Evolutionary conservation across 2,329 filamentous ascomycete species (phyloP).

Genomic region (Fusarium phyllophilum): DNA sequence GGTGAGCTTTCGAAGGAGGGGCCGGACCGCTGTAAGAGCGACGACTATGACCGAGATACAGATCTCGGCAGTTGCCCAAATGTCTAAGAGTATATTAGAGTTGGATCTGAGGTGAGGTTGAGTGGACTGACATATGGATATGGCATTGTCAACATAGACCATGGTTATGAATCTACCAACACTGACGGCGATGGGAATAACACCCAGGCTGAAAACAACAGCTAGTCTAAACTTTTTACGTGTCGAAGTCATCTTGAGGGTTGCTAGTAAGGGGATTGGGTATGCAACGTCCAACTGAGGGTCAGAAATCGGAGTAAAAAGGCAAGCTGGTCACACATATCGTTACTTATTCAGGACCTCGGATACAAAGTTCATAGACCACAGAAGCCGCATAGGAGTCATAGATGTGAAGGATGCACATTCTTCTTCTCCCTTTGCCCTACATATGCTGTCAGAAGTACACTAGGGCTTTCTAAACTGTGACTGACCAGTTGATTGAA

Average conservation of each 20-base stretch:
- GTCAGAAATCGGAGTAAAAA: background rate
- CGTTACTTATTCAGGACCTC: background rate
- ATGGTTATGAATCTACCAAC: conserved; percentile 6
- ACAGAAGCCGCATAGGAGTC: conserved; percentile 6
- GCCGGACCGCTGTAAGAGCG: background rate
- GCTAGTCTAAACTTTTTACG: background rate
- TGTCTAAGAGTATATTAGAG: background rate
- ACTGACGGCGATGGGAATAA: conserved; percentile 1
- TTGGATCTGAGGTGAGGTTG: fast-evolving
- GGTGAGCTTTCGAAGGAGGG: background rate
- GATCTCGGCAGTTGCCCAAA: conserved; percentile 13
- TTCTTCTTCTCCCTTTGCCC: background rate
- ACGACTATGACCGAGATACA: conserved; percentile 13
- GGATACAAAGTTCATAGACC: conserved; percentile 5
- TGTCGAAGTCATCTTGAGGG: background rate
- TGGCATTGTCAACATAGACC: conserved; percentile 2
- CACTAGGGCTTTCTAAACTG: fast-evolving
- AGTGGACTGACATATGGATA: background rate
- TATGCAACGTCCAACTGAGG: background rate
- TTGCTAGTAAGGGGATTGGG: background rate
- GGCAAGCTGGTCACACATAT: fast-evolving
- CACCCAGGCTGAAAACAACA: background rate
- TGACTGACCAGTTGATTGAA: conserved; percentile 3
- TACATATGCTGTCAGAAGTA: background rate
- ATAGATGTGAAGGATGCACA: background rate